A percentile compares a stretch with the other conserved stretches of the same genome.
Conservation (phyloP, 164 flowering plant genomes). For the Liquidambar formosana region DNA sequence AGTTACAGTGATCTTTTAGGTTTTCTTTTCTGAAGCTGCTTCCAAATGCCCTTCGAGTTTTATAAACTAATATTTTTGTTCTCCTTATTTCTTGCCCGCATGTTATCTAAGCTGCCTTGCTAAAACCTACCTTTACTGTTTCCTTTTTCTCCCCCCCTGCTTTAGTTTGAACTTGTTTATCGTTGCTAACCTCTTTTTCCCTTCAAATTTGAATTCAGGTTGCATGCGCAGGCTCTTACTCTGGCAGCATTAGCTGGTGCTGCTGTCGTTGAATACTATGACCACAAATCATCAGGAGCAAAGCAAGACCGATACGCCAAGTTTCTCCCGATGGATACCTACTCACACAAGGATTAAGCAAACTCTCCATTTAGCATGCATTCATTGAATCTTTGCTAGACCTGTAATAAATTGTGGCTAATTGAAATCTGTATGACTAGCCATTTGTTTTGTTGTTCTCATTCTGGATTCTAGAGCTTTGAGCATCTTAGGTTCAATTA, state of each 20-base stretch:
- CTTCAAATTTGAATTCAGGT: conserved; percentile 38
- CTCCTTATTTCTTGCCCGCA: too few relatives aligned
- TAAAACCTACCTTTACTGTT: conserved; percentile 1
- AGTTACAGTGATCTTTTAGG: too few relatives aligned
- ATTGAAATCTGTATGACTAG: neutral
- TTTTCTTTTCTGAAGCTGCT: too few relatives aligned
- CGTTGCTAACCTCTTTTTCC: neutral
- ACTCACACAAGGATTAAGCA: conserved; percentile 50
- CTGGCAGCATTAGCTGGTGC: conserved; percentile 90
- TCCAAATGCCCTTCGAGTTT: too few relatives aligned
- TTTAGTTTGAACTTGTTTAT: neutral
- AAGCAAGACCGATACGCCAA: conserved; percentile 59
- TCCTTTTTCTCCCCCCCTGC: neutral
- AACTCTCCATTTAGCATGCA: neutral
- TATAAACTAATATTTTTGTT: too few relatives aligned
- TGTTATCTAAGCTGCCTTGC: too few relatives aligned
- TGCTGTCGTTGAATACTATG: conserved; percentile 82
- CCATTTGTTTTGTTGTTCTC: too few relatives aligned
- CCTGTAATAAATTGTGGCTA: neutral
- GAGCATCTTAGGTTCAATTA: too few relatives aligned
- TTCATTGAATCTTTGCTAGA: neutral
- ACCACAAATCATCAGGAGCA: conserved; percentile 47
- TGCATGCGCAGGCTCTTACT: conserved; percentile 84
- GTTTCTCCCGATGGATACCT: conserved; percentile 38
- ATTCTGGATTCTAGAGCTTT: too few relatives aligned